Evolutionary conservation across 2,329 filamentous ascomycete species (phyloP).

Genomic region (Eutypa lata): DNA sequence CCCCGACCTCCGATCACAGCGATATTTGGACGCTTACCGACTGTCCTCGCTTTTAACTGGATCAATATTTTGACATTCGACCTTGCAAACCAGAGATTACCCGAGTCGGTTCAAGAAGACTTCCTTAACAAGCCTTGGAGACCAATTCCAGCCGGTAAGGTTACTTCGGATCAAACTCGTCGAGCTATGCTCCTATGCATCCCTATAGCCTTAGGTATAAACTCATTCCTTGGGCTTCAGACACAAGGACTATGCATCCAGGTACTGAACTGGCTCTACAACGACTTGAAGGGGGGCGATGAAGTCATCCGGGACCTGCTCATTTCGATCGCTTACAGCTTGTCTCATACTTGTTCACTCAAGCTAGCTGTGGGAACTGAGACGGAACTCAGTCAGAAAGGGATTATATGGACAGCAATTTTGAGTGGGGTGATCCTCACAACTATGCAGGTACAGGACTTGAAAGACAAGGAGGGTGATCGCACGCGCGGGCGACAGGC

Average conservation of each 20-base stretch:
- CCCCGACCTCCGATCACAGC: conserved; percentile 14
- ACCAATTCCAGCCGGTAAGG: conserved; percentile 16
- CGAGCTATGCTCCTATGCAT: conserved; percentile 19
- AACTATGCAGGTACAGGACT: conserved; percentile 24
- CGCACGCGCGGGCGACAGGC: conserved; percentile 18
- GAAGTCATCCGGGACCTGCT: conserved; percentile 17
- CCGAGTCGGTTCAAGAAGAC: conserved; percentile 21
- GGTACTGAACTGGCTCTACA: conserved; percentile 22
- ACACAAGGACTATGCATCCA: conserved; percentile 16
- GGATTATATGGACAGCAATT: conserved; percentile 17
- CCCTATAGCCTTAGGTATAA: conserved; percentile 17
- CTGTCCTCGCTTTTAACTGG: conserved; percentile 8
- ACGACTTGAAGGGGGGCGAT: conserved; percentile 22
- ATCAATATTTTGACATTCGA: conserved; percentile 19
- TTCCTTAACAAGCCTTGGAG: conserved; percentile 27
- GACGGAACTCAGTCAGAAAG: conserved; percentile 12
- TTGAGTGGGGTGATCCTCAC: conserved; percentile 21
- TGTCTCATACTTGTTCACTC: conserved; percentile 21
- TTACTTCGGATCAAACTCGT: conserved; percentile 22
- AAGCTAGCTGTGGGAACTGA: conserved; percentile 16
- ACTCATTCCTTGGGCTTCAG: conserved; percentile 17
- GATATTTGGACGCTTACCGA: not conserved
- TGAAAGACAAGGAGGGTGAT: conserved; percentile 24
- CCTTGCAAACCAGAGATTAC: conserved; percentile 23
- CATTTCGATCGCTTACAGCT: conserved; percentile 19